Conservation (phyloP, 371 early-diverging fungal genomes). For the Umbelopsis sp. region DNA sequence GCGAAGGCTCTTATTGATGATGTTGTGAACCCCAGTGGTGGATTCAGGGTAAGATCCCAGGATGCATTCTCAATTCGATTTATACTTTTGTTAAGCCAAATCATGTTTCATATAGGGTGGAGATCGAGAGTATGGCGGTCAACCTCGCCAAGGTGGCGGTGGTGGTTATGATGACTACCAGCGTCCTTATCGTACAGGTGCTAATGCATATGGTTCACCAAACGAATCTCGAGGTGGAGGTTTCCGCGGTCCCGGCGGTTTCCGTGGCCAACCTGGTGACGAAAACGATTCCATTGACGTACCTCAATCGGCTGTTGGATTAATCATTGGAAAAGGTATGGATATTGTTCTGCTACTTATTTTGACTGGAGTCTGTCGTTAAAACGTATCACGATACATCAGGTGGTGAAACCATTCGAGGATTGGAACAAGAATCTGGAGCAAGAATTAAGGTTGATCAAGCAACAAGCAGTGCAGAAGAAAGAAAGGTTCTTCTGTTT, state of each 20-base stretch:
- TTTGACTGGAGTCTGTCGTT: not conserved
- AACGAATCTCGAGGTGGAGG: constrained; percentile 18
- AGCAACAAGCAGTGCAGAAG: constrained; percentile 40
- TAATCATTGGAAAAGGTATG: constrained; percentile 78
- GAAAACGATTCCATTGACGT: constrained; percentile 64
- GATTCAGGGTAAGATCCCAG: constrained; percentile 22
- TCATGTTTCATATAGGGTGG: not conserved
- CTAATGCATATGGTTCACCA: constrained; percentile 12
- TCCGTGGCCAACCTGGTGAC: constrained; percentile 36
- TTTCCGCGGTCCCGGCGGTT: constrained; percentile 21
- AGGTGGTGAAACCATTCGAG: constrained; percentile 89
- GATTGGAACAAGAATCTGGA: constrained; percentile 80
- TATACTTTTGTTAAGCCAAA: too few species aligned
- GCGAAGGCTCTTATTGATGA: constrained; percentile 83
- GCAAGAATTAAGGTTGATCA: constrained; percentile 81
- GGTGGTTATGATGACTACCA: constrained; percentile 19
- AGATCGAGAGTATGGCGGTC: constrained; percentile 26
- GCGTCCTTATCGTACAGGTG: constrained; percentile 20
- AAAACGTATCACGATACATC: not conserved
- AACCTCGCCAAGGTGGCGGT: constrained; percentile 28
- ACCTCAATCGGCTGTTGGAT: constrained; percentile 75
- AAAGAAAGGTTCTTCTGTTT: constrained; percentile 43
- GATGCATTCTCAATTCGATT: not conserved
- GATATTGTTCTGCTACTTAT: not conserved
- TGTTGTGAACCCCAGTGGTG: constrained; percentile 55